Conservation (phyloP, 73 alveolate species). For the Durusdinium trenchii region DNA sequence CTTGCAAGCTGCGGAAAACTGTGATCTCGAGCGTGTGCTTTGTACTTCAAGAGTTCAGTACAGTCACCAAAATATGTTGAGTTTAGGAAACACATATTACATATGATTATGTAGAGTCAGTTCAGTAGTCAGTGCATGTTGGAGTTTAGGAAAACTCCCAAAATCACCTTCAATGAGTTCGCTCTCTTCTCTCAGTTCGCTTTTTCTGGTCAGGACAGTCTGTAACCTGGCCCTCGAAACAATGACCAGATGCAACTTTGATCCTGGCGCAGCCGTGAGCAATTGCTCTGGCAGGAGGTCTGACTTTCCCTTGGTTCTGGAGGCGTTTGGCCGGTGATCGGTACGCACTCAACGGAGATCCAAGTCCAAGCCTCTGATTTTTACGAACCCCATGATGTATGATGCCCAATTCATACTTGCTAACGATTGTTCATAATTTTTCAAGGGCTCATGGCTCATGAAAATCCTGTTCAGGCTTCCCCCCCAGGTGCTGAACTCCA, state of each 20-base stretch:
- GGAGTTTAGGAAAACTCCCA: not conserved
- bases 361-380: too few relatives aligned
- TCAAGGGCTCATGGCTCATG: too few relatives aligned
- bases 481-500: too few relatives aligned
- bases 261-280: constrained; percentile 68
- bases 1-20: not conserved
- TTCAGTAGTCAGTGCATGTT: not conserved
- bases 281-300: constrained; percentile 63
- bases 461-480: too few relatives aligned
- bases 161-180: not conserved
- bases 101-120: not conserved
- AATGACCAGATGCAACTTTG: constrained; percentile 56
- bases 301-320: constrained; percentile 47
- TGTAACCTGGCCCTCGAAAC: not conserved
- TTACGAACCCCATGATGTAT: too few relatives aligned
- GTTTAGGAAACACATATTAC: not conserved
- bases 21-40: not conserved
- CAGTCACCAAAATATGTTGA: not conserved
- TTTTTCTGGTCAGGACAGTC: not conserved
- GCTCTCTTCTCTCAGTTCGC: not conserved
- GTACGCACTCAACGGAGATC: too few relatives aligned
- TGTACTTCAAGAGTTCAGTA: not conserved
- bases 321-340: too few relatives aligned
- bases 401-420: too few relatives aligned
- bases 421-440: too few relatives aligned